Evolutionary conservation across 768 basidiomycete genomes (phyloP), one percentile per base, ranked within the genome.

Genomic region (Amanita molliuscula): DNA sequence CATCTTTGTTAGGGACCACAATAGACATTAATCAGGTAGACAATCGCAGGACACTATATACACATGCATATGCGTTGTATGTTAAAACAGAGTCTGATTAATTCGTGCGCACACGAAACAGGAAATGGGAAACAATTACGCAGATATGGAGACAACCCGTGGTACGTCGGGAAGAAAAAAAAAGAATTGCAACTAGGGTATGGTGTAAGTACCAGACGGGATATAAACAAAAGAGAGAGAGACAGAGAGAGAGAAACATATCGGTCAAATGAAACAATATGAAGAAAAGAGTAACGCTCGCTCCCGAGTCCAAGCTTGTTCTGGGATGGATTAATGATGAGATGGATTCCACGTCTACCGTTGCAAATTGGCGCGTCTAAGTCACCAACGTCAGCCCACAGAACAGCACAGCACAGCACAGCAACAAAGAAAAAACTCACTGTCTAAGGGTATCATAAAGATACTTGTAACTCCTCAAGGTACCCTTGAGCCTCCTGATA

Each of bases 401-500:
- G 4, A 10, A 31, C n/a, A n/a, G n/a, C n/a, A n/a, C n/a, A 29
- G 29, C 10, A n/a, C 29, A 5, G 44, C 35, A 48, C 44, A 18
- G 48, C 36, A 55, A 6, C 16, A 41, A 29, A 51, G 49, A 56
- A 35, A 16, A 7, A 20, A 79, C 89, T 59, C 64, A 92, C 89
- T 86, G 78, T 78, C 88, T 77, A 63, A 92, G 71, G 52, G 78
- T 82, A 71, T 92, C 89, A 62, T 92, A 91, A 66, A 92, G 70
- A 66, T 88, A 92, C 68, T 91, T 90, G 69, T 91, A 97, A 65
- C 88, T 90, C 68, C 88, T 79, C 62, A 95, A 70, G 62, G 89
- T 88, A 25, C 96, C 96, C 65, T 95, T 93, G 61, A 97, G 63
- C 56, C 96, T 70, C 59, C 94, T 80, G 62, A 97, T 84, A 67